Evolutionary conservation across 345 rosid species (phyloP).

Genomic region (Lumnitzera littorea): DNA sequence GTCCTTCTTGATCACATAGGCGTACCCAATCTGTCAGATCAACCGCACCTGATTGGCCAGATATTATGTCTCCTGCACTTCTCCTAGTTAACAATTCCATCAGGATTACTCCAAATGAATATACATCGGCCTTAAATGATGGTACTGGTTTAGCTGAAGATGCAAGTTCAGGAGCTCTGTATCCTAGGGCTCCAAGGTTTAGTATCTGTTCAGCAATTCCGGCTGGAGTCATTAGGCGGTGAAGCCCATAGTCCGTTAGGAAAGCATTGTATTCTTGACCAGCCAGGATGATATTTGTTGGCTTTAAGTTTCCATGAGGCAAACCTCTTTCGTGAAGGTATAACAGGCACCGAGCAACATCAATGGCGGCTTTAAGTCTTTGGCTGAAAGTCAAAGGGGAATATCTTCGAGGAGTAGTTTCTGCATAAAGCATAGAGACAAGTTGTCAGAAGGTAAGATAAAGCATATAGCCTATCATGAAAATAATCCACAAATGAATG

Average conservation of each 20-base stretch:
- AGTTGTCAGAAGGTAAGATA: neutral
- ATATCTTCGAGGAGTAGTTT: constrained; percentile 87
- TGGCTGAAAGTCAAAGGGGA: constrained; percentile 65
- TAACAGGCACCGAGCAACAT: constrained; percentile 63
- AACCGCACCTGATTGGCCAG: constrained; percentile 91
- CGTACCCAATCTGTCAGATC: constrained; percentile 89
- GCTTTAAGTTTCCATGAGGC: constrained; percentile 86
- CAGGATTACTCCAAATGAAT: constrained; percentile 78
- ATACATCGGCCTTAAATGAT: constrained; percentile 74
- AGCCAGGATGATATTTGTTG: constrained; percentile 67
- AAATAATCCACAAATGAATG: neutral
- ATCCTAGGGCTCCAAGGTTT: constrained; percentile 90
- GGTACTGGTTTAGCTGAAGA: constrained; percentile 58
- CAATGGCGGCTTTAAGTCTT: constrained; percentile 74
- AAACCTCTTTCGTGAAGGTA: constrained; percentile 79
- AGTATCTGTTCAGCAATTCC: constrained; percentile 84
- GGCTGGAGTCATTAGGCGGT: constrained; percentile 76
- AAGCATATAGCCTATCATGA: neutral
- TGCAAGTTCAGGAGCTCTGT: constrained; percentile 80
- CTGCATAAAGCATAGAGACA: constrained; percentile 32
- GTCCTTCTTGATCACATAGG: constrained; percentile 77
- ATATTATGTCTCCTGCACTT: constrained; percentile 90
- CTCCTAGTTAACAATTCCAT: constrained; percentile 87
- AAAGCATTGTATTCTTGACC: constrained; percentile 39
- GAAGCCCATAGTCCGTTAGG: constrained; percentile 74